Base-by-base conservation (phyloP, 1,139 yeast species). In the Zygosaccharomyces sapae region DNA sequence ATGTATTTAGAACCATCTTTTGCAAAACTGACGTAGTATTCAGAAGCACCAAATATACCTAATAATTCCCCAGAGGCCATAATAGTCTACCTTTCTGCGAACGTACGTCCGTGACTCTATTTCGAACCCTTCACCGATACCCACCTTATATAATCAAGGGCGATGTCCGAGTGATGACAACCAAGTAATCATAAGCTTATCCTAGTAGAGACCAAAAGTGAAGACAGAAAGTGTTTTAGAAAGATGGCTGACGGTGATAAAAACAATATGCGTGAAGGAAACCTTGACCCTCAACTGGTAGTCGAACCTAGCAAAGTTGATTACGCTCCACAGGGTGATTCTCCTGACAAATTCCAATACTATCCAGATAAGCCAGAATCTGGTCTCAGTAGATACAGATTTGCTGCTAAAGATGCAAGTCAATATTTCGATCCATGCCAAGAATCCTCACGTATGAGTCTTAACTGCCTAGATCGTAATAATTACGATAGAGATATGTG, bases 401-500 rank as follows among this genome's bases (percentile, higher is more conserved):
- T 71, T 50, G 62, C 66, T 0, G 53, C 67, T 16, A 89, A 90
- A 59, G 89, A 79, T 37, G 85, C 95, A 1, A 83, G 95, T 5
- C 81, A 84, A 65, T 92, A 76, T 65, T 90, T 85, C 61, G 97
- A 90, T 62, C 97, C 98, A 0, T 90, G 98, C 67, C 86, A 83
- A 48, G 90, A 88, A 62, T 83, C 95, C 38, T 76, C 96, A 19
- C 83, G 81, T 63, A 92, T 95, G 76, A 86, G 96, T 31, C 72
- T 89, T 58, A 79, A 78, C 55, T 90, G 98, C 59, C 72, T 90
- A 63, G 87, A 81, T 52, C 68, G 83, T 52, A 79, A 88, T 59
- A 78, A 85, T 59, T 90, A 83, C 59, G 90, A 87, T 54, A 79
- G 83, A 54, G 76, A 78, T 24, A 79, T 79, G 50, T 90, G 98